Base-by-base conservation (phyloP, 2,329 filamentous ascomycete genomes). In the Penicillium frequentans region DNA sequence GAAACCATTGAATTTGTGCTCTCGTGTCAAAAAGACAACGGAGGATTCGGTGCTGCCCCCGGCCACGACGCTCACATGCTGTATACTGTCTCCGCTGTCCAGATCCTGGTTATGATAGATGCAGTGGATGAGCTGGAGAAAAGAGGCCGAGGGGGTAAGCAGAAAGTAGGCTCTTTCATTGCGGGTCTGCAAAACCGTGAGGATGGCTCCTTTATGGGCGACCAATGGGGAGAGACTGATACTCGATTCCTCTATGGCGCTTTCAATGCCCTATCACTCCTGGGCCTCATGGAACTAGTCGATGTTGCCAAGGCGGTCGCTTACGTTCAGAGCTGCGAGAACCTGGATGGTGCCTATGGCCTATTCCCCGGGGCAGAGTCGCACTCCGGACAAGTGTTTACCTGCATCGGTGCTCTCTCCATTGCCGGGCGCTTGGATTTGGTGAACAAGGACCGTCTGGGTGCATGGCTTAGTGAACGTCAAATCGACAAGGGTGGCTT, bases 141-240 rank as follows among this genome's bases (percentile, higher is more conserved):
- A 56, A 83, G 83, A 58, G 84, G 89, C 53, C 82, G 84, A 58
- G 80, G 78, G 47, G 89, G 89, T 59, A 91, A 87, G 73, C 81
- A 82, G 61, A 86, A 86, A 68, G 88, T 96, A 63, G 93, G 85
- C 57, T 84, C 87, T 72, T 98, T 88, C 77, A 92, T 98, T 67
- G 89, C 93, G 60, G 80, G 80, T 61, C 83, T 97, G 51, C 95
- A 99, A 70, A 89, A 96, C 71, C 81, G 79, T 21, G 81, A 89
- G 54, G 91, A 89, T 3, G 95, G 95, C 57, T 95, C 90, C 0
- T 98, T 99, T 74, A 86, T 89, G 54, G 95, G 95, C 49, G 95
- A 99, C 70, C 89, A 96, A 74, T 99, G 93, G 93, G 95, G 95
- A 31, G 95, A 99, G 75, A 88, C 90, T 61, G 95, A 99, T 75